These are phyloP conservation scores for Penicillium arizonense DNA, from an alignment of 495 filamentous ascomycete species.

Conservation along the genomic window DNA sequence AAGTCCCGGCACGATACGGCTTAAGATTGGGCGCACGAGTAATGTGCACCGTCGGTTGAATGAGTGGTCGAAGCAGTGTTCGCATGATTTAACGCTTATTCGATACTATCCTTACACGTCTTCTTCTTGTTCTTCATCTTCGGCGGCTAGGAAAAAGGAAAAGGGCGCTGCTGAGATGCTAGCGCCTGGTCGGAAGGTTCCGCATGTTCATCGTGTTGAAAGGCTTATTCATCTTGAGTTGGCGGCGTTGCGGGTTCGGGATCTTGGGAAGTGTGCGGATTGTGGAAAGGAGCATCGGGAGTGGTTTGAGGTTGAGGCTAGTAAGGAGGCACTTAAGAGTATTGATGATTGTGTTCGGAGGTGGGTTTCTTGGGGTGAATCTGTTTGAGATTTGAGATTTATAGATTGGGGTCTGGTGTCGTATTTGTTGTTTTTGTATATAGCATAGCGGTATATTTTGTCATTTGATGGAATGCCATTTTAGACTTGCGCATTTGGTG, in stretches of 20 bases:
- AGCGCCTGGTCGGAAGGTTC: conserved; percentile 64
- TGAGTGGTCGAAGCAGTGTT: conserved; percentile 92
- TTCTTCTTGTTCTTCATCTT: conserved; percentile 42
- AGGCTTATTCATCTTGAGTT: conserved; percentile 89
- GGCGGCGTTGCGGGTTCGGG: conserved; percentile 61
- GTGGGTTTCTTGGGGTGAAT: conserved; percentile 82
- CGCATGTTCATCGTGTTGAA: conserved; percentile 86
- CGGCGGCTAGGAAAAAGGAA: conserved; percentile 13
- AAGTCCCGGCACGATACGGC: conserved; percentile 56
- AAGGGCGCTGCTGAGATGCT: conserved; percentile 5
- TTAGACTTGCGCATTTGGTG: background rate
- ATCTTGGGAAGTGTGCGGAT: conserved; percentile 66
- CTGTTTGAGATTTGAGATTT: background rate
- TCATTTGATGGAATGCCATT: background rate
- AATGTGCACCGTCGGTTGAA: conserved; percentile 91
- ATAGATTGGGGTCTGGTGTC: too few species aligned
- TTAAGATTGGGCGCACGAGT: conserved; percentile 89
- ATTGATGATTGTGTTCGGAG: conserved; percentile 84
- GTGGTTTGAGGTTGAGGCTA: conserved; percentile 92
- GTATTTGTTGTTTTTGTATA: too few species aligned
- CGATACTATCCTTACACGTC: conserved; percentile 87
- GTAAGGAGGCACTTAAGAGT: conserved; percentile 61
- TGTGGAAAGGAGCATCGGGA: conserved; percentile 90
- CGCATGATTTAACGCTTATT: conserved; percentile 78
- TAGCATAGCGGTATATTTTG: too few species aligned